phyloP scores from a whole-genome alignment of 805 yeast genomes.

The Candida adriatica region DNA sequence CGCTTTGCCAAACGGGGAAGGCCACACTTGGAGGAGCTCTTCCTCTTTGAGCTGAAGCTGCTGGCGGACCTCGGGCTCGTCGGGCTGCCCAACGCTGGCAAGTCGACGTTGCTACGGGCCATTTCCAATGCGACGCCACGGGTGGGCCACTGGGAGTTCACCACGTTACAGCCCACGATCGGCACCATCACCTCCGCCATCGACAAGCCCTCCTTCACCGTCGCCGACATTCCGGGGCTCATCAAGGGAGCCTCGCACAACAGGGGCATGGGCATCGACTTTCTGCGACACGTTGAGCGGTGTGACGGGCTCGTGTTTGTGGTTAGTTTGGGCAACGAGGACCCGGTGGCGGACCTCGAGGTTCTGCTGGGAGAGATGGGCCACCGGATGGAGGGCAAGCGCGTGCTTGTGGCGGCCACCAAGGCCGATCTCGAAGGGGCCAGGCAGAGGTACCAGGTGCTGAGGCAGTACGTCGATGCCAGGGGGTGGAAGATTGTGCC shows the following conservation, averaged over 20 bases:
- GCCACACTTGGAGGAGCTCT: conserved; percentile 53
- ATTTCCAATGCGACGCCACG: conserved; percentile 86
- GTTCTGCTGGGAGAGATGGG: conserved; percentile 70
- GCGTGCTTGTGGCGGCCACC: conserved; percentile 77
- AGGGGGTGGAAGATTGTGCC: conserved; percentile 69
- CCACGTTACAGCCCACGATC: conserved; percentile 85
- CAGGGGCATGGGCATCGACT: conserved; percentile 91
- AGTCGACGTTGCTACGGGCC: conserved; percentile 79
- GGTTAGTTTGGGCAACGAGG: conserved; percentile 58
- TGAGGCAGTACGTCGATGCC: conserved; percentile 39
- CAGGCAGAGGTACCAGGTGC: conserved; percentile 36
- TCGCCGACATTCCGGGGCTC: conserved; percentile 97
- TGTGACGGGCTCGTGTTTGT: conserved; percentile 88
- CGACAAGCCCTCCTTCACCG: conserved; percentile 66
- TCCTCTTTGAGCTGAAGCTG: conserved; percentile 77
- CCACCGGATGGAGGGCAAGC: conserved; percentile 51
- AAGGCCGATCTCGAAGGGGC: conserved; percentile 76
- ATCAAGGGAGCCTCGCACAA: conserved; percentile 81
- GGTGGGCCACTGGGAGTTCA: conserved; percentile 96
- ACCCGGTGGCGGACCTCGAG: conserved; percentile 63
- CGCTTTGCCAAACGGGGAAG: conserved; percentile 82
- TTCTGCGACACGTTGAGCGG: conserved; percentile 86
- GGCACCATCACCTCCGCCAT: conserved; percentile 75
- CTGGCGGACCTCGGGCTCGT: conserved; percentile 92
- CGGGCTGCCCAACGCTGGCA: conserved; percentile 96